These are phyloP conservation scores for Phytophthora aleatoria DNA, from an alignment of 352 stramenopile species.

Conservation along the genomic window DNA sequence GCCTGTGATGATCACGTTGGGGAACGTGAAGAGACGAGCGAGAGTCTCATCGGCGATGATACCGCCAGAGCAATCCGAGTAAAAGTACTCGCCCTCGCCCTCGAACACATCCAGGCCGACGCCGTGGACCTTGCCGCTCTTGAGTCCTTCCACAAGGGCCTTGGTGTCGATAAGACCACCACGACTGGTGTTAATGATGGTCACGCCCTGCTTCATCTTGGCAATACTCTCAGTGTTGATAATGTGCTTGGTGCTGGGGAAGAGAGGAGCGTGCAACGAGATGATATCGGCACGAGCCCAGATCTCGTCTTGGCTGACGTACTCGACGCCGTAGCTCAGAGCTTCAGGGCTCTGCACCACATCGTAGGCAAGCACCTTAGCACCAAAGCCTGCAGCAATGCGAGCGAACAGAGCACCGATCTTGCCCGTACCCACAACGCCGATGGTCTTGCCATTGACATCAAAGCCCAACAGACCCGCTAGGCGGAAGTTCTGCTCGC, in stretches of 20 bases:
- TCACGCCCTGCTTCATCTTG: conserved; percentile 89
- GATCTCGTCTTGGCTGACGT: conserved; percentile 66
- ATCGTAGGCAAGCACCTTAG: conserved; percentile 74
- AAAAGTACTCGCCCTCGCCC: conserved; percentile 78
- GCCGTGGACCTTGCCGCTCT: conserved; percentile 77
- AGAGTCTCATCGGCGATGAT: conserved; percentile 76
- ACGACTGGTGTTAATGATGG: conserved; percentile 92
- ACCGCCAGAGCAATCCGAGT: conserved; percentile 69
- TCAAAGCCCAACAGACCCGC: conserved; percentile 65
- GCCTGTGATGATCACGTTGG: conserved; percentile 83
- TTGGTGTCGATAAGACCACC: conserved; percentile 88
- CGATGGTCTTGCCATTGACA: conserved; percentile 75
- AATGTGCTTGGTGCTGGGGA: conserved; percentile 83
- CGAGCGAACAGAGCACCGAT: conserved; percentile 54
- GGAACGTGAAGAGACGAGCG: conserved; percentile 79
- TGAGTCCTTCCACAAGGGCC: conserved; percentile 78
- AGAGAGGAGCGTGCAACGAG: conserved; percentile 85
- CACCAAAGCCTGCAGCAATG: conserved; percentile 44
- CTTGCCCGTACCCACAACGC: conserved; percentile 63
- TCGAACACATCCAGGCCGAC: conserved; percentile 91
- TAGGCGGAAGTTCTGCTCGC: conserved; percentile 80
- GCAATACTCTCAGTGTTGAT: conserved; percentile 82
- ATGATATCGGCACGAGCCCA: conserved; percentile 84
- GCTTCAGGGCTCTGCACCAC: conserved; percentile 57
- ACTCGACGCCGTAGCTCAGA: conserved; percentile 37